phyloP scores from a whole-genome alignment of 495 filamentous ascomycete species.

The Aspergillus bertholletiae region DNA sequence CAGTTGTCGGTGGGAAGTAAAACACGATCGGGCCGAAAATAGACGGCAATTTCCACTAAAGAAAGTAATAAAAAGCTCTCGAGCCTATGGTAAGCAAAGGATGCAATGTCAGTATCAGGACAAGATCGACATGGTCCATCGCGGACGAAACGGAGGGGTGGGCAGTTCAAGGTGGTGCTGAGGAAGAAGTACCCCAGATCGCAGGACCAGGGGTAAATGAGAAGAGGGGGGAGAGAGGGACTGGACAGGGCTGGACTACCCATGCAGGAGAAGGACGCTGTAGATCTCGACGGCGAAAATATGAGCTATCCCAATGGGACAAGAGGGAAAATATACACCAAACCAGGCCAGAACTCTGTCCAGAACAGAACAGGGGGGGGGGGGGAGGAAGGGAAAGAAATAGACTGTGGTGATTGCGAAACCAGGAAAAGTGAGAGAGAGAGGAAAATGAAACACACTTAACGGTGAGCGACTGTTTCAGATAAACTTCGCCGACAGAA shows the following conservation, averaged over 20 bases:
- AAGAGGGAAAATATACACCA: background rate
- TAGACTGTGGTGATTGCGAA: background rate
- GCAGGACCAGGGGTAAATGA: background rate
- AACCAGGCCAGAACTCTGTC: background rate
- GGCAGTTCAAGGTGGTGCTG: background rate
- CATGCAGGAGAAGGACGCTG: background rate
- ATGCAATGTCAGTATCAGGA: background rate
- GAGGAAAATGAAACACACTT: slow-evolving; percentile 20
- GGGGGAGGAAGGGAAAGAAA: background rate
- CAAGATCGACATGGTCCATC: slow-evolving; percentile 4
- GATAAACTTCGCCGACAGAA: background rate
- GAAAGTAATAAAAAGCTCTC: slow-evolving; percentile 2
- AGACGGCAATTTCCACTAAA: slow-evolving; percentile 4
- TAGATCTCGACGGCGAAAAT: background rate
- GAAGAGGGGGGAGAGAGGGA: background rate
- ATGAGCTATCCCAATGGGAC: background rate
- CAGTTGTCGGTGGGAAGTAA: background rate
- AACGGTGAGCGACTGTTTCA: slow-evolving; percentile 4
- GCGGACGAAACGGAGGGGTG: background rate
- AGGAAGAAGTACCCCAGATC: slow-evolving; percentile 3
- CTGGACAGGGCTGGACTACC: background rate
- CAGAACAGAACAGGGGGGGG: background rate
- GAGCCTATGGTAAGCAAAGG: slow-evolving; percentile 2
- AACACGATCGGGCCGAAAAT: background rate
- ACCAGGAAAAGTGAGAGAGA: background rate